Evolutionary conservation across 768 basidiomycete species (phyloP), one percentile per base, ranked within the genome.

Genomic region (Cystoderma amianthinum): DNA sequence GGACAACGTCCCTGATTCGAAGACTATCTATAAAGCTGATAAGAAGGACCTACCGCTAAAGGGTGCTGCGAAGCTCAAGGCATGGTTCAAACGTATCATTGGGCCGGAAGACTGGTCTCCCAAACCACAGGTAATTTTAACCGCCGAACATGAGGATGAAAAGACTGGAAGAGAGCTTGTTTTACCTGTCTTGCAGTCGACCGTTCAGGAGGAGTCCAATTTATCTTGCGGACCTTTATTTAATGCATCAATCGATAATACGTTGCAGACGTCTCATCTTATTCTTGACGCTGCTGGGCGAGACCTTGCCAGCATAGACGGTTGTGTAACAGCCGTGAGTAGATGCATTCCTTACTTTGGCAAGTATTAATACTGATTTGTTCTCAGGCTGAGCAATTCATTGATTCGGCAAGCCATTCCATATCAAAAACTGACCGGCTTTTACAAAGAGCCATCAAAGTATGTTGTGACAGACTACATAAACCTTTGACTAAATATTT

Each of bases 11-110:
- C n/a, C n/a, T n/a, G n/a, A n/a, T n/a, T n/a, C n/a, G n/a, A n/a
- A n/a, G n/a, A n/a, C n/a, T 9, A 30, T 30, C 28, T 30, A 15
- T 9, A 9, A 30, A 30, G 28, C 15, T 30, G 28, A 30, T 30
- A 30, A 30, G 15, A 30, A 9, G 28, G 28, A 30, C 28, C 28
- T 15, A 9, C 28, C 15, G 28, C n/a, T n/a, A n/a, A n/a, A n/a
- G n/a, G n/a, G n/a, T n/a, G n/a, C n/a, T n/a, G 67, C 72, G 35
- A 75, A 68, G 47, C 54, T 85, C 34, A 81, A 76, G 48, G 67
- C 73, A 3, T 85, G 83, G 83, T 59, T 80, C 51, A 78, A 71
- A 59, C 76, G 73, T 47, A 81, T 81, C 46, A 64, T 82, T 20
- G 48, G 61, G 5, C 54, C 62, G 7, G 32, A 38, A 32, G 32